Percentiles rank a stretch among this genome's conserved stretches.
Evolutionary conservation across 768 basidiomycete species (phyloP).

Genomic region (Trametes cingulata): DNA sequence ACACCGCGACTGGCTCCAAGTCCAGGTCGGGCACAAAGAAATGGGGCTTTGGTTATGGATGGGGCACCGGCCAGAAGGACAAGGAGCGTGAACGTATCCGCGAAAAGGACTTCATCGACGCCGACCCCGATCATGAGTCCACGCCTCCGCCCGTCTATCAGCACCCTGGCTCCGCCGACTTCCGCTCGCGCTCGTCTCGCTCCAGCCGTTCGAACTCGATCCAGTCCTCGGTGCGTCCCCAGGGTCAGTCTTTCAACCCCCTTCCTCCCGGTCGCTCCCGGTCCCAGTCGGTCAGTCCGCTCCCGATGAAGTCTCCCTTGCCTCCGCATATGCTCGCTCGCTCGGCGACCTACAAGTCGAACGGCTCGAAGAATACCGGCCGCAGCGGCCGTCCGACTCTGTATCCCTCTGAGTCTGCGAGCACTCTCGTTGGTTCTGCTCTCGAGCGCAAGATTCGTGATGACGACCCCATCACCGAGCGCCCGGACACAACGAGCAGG

Average conservation of each 20-base stretch:
- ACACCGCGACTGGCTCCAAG: slow-evolving; percentile 17
- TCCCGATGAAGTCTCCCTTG: slow-evolving; percentile 3
- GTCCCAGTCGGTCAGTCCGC: slow-evolving; percentile 2
- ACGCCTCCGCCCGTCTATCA: slow-evolving; percentile 28
- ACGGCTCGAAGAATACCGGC: slow-evolving; percentile 25
- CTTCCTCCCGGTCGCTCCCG: slow-evolving; percentile 5
- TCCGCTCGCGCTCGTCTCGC: slow-evolving; percentile 13
- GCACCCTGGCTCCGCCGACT: slow-evolving; percentile 12
- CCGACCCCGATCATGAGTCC: slow-evolving; percentile 33
- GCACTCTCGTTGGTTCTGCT: slow-evolving; percentile 76
- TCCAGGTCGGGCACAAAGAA: slow-evolving; percentile 34
- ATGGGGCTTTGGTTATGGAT: slow-evolving; percentile 68
- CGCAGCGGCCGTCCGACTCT: slow-evolving; percentile 38
- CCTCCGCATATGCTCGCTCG: slow-evolving; percentile 16
- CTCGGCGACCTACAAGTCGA: slow-evolving; percentile 26
- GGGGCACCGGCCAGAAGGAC: slow-evolving; percentile 57
- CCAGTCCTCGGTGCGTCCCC: background rate
- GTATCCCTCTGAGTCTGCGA: slow-evolving; percentile 62
- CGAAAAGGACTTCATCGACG: slow-evolving; percentile 34
- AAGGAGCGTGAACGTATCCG: slow-evolving; percentile 39
- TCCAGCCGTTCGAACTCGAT: slow-evolving; percentile 2
- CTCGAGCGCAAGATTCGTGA: slow-evolving; percentile 70
- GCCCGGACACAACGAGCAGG: slow-evolving; percentile 58
- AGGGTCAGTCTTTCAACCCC: slow-evolving; percentile 3
- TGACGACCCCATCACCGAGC: slow-evolving; percentile 50